phyloP scores from a whole-genome alignment of 768 basidiomycete species.

The Suillus spraguei region DNA sequence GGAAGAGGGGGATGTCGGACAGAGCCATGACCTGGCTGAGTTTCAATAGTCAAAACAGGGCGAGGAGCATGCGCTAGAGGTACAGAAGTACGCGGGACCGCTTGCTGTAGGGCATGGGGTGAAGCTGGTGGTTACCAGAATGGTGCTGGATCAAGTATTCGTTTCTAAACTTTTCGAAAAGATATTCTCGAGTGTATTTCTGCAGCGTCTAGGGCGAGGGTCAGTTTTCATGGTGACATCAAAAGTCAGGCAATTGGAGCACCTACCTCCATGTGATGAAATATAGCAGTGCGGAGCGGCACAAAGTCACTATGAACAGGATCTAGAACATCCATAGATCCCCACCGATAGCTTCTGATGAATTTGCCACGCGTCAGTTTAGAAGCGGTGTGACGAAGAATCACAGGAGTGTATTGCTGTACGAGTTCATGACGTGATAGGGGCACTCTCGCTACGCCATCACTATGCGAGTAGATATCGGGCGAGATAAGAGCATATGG shows the following conservation, averaged over 20 bases:
- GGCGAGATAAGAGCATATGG: conserved; percentile 88
- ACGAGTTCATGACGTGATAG: conserved; percentile 72
- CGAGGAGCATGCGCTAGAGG: conserved; percentile 44
- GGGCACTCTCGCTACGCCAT: conserved; percentile 63
- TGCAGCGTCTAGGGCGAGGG: conserved; percentile 65
- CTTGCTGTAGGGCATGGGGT: conserved; percentile 45
- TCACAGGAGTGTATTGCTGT: conserved; percentile 70
- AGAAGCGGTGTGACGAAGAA: conserved; percentile 40
- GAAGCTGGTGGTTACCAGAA: conserved; percentile 43
- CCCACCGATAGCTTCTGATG: conserved; percentile 81
- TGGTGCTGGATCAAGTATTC: conserved; percentile 61
- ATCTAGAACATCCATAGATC: conserved; percentile 79
- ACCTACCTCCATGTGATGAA: conserved; percentile 87
- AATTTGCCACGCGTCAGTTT: conserved; percentile 66
- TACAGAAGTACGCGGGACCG: conserved; percentile 33
- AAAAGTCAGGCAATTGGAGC: conserved; percentile 16
- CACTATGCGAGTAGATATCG: conserved; percentile 82
- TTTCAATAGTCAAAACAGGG: conserved; percentile 65
- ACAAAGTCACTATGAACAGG: conserved; percentile 81
- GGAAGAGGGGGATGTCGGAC: conserved; percentile 48
- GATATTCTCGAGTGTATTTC: conserved; percentile 82
- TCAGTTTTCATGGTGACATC: conserved; percentile 18
- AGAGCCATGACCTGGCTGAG: conserved; percentile 47
- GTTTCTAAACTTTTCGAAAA: conserved; percentile 74
- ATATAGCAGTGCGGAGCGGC: conserved; percentile 73